phyloP scores from a whole-genome alignment of 129 eudicot species.

The Flaveria bidentis region DNA sequence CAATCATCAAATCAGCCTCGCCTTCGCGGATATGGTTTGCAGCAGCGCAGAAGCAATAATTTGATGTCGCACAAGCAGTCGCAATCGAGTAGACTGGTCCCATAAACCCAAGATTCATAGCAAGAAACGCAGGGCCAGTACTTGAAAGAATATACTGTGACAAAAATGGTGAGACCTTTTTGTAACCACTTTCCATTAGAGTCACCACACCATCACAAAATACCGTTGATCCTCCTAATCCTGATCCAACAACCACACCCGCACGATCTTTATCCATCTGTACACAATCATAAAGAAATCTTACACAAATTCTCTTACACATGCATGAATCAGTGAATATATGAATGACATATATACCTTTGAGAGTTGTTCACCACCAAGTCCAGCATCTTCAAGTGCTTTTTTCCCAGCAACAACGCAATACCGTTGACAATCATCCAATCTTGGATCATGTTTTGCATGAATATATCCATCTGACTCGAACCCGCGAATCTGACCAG shows the following conservation, averaged over 20 bases:
- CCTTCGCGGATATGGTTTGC: conserved; percentile 46
- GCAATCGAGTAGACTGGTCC: conserved; percentile 49
- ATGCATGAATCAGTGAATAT: neutral
- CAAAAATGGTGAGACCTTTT: conserved; percentile 52
- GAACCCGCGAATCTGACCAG: conserved; percentile 78
- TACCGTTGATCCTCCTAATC: conserved; percentile 60
- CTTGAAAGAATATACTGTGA: conserved; percentile 47
- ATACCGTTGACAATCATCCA: conserved; percentile 72
- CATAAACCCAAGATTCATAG: conserved; percentile 52
- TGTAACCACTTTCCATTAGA: conserved; percentile 61
- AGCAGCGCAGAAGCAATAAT: conserved; percentile 38
- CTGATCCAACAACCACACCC: conserved; percentile 82
- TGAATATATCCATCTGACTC: conserved; percentile 60
- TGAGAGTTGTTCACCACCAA: conserved; percentile 45
- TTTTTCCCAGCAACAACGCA: conserved; percentile 84
- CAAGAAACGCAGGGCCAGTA: conserved; percentile 79
- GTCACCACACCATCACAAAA: conserved; percentile 64
- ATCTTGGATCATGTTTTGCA: conserved; percentile 51
- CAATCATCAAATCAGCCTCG: conserved; percentile 42
- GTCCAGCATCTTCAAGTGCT: conserved; percentile 72
- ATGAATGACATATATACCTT: conserved; percentile 39
- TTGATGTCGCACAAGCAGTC: conserved; percentile 47
- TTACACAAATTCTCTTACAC: neutral
- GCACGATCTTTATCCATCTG: conserved; percentile 76
- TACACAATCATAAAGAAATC: neutral